Evolutionary conservation across 2,329 filamentous ascomycete species (phyloP).

Genomic region (Colletotrichum magnum): DNA sequence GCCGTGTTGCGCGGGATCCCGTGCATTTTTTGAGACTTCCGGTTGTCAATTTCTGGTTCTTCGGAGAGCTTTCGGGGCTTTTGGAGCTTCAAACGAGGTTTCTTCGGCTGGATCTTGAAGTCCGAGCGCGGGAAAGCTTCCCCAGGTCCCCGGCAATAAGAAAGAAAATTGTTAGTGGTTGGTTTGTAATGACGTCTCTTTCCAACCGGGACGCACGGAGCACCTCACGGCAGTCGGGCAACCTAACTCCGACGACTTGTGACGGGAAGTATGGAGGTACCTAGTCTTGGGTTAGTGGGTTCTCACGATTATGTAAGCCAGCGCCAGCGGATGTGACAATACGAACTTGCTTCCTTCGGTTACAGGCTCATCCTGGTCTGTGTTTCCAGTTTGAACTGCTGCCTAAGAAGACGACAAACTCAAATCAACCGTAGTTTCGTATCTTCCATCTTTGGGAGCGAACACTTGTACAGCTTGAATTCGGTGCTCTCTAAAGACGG

Average conservation of each 20-base stretch:
- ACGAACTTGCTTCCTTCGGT: not conserved
- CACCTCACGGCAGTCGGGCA: slow-evolving; percentile 1
- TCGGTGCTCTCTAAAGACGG: too few species aligned
- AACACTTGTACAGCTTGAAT: too few species aligned
- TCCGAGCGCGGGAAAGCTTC: slow-evolving; percentile 12
- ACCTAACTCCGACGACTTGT: slow-evolving; percentile 8
- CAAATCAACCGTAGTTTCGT: too few species aligned
- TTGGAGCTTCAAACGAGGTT: not conserved
- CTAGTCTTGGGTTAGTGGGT: too few species aligned
- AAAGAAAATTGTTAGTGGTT: slow-evolving; percentile 33
- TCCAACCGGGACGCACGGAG: slow-evolving; percentile 24
- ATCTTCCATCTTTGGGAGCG: too few species aligned
- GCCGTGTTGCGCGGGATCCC: slow-evolving; percentile 23
- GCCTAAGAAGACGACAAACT: slow-evolving; percentile 11
- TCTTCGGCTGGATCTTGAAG: slow-evolving; percentile 5
- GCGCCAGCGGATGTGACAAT: not conserved
- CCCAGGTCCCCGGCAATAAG: not conserved
- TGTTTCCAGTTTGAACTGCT: slow-evolving; percentile 17
- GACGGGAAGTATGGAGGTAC: too few species aligned
- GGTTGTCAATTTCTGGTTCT: too few species aligned
- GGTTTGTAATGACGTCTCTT: slow-evolving; percentile 36
- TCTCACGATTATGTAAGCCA: not conserved
- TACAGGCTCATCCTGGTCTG: slow-evolving; percentile 5
- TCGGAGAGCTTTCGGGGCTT: slow-evolving; percentile 4
- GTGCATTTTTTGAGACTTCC: slow-evolving; percentile 13